Evolutionary conservation across 2,329 filamentous ascomycete genomes (phyloP), one percentile per base, ranked within the genome.

Genomic region (Talaromyces sp.): DNA sequence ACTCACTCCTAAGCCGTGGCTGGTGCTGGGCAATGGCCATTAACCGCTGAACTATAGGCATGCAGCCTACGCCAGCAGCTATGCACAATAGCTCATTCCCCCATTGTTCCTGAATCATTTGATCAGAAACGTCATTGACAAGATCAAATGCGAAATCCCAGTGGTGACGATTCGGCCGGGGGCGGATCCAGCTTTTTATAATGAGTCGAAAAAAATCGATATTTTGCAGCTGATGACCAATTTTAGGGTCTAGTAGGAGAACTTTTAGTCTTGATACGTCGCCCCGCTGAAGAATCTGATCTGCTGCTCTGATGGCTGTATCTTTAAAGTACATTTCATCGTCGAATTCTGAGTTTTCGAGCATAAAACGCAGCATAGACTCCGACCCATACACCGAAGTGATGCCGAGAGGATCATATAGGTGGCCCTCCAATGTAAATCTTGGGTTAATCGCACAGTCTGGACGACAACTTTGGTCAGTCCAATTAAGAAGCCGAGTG

Each of bases 331-430:
- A 57, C 12, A 29, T 54, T 9, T 59, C 58, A 9, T 64, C 61
- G 41, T 57, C 48, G 17, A 71, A 64, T 32, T 66, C 58, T 17
- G 68, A 67, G 19, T 62, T 61, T 24, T 63, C 58, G 38, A 71
- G 64, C 67, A 73, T 66, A 63, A 59, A 31, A 58, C 64, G 65
- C 55, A 74, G 59, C 65, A 74, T 69, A 21, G 63, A 60, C 41
- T 69, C 66, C 31, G 73, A 71, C 53, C 72, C 72, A 59, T 72
- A 74, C 5, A 75, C 65, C 31, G 71, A 68, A 48, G 66, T 68
- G 60, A 75, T 71, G 58, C 68, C 66, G 19, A 76, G 69, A 7
- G 73, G 73, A 65, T 75, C 72, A 59, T 74, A 72, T 12, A 73
- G 60, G 38, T 46, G 65, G 58, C 63, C 65, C 56, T 71, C 66